These are phyloP conservation scores for Spergularia azorica DNA, from an alignment of 179 eudicot genomes.

Conservation along the genomic window DNA sequence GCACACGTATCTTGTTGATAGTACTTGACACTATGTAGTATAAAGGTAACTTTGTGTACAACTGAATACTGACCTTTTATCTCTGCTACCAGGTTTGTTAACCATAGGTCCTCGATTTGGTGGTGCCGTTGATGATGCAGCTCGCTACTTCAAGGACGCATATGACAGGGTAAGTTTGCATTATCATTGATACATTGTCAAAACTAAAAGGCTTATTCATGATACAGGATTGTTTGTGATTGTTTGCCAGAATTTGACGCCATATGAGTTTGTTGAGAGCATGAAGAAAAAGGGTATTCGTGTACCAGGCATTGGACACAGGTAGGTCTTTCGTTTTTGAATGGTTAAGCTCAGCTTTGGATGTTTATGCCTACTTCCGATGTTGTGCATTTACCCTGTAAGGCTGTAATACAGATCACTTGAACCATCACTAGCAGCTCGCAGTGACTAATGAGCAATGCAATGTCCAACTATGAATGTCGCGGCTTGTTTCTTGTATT, in stretches of 20 bases:
- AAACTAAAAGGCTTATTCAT: not conserved
- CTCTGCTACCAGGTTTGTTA: constrained; percentile 63
- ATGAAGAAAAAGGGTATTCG: constrained; percentile 99
- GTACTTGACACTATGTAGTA: not conserved
- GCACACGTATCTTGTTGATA: not conserved
- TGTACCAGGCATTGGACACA: constrained; percentile 99
- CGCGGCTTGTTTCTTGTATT: not conserved
- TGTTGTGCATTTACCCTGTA: too few relatives aligned
- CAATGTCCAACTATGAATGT: not conserved
- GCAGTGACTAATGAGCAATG: too few relatives aligned
- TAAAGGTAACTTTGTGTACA: not conserved
- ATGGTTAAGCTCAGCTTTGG: too few relatives aligned
- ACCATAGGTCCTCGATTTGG: constrained; percentile 99
- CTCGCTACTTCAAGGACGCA: constrained; percentile 98
- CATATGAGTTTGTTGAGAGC: constrained; percentile 92
- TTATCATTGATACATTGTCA: not conserved
- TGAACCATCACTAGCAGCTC: too few relatives aligned
- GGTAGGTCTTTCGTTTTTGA: constrained; percentile 41
- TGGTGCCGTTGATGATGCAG: constrained; percentile 98
- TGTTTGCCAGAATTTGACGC: constrained; percentile 68
- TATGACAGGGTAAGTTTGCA: constrained; percentile 70
- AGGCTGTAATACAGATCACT: too few relatives aligned
- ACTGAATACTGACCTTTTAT: constrained; percentile 6
- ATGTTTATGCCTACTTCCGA: too few relatives aligned
- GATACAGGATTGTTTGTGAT: constrained; percentile 16